A percentile compares a stretch with the other conserved stretches of the same genome.
Evolutionary conservation across 2,329 filamentous ascomycete species (phyloP).

Genomic region (Sclerotinia sclerotiorum): DNA sequence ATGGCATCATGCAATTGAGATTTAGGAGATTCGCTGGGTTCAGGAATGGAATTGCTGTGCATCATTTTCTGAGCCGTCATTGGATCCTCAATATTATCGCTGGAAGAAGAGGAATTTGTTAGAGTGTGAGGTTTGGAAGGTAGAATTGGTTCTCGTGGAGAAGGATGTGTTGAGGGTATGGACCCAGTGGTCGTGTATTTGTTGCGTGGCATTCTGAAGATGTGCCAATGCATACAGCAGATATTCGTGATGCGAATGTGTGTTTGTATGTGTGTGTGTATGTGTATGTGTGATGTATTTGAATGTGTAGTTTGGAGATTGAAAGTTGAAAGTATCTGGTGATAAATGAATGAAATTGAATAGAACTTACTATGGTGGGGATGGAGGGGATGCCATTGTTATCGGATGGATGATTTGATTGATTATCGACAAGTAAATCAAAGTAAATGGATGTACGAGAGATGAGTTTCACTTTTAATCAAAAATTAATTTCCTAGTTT

Average conservation of each 20-base stretch:
- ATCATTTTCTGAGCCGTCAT: slow-evolving; percentile 14
- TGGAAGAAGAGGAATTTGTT: slow-evolving; percentile 8
- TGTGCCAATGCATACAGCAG: slow-evolving; percentile 12
- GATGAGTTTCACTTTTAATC: not conserved
- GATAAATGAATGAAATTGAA: not conserved
- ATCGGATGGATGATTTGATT: not conserved
- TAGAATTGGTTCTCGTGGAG: slow-evolving; percentile 11
- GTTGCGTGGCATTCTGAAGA: slow-evolving; percentile 21
- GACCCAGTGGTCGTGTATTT: slow-evolving; percentile 4
- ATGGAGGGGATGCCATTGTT: slow-evolving; percentile 22
- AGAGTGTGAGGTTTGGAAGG: slow-evolving; percentile 14
- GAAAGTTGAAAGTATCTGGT: not conserved
- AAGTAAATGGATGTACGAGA: not conserved
- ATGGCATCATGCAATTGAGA: slow-evolving; percentile 22
- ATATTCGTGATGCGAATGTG: not conserved
- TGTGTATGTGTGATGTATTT: slow-evolving; percentile 5
- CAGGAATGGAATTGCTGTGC: slow-evolving; percentile 18
- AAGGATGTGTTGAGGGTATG: slow-evolving; percentile 5
- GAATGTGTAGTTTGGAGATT: no score
- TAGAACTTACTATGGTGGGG: slow-evolving; percentile 23
- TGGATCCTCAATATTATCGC: slow-evolving; percentile 17
- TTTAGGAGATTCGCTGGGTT: slow-evolving; percentile 19
- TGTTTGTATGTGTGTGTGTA: not conserved
- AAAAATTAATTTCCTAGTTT: not conserved
- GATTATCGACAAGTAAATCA: not conserved